Conservation (phyloP, 805 yeast genomes). For the Schwanniomyces vanrijiae region DNA sequence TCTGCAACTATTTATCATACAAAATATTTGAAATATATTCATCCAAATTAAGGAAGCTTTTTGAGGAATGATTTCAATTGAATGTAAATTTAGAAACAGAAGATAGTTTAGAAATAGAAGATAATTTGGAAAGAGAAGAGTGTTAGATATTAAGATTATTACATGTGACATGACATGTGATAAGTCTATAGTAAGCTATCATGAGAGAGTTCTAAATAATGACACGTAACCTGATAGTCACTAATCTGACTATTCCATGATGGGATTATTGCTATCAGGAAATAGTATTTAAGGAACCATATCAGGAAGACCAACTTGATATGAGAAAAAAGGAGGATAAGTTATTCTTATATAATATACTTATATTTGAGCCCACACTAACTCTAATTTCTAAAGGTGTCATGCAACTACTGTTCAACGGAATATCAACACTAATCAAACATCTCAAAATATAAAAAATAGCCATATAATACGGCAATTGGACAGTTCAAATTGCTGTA, state of each 20-base stretch:
- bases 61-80: neutral
- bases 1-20: neutral
- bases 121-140: neutral
- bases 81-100: no score
- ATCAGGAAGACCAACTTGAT: no score
- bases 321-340: no score
- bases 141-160: neutral
- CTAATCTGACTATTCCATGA: no score
- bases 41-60: neutral
- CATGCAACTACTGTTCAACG: constrained; percentile 90
- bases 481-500: constrained; percentile 89
- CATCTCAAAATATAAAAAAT: constrained; percentile 79
- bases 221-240: no score
- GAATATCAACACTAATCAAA: constrained; percentile 77
- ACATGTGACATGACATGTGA: no score
- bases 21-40: neutral
- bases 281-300: no score
- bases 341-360: no score
- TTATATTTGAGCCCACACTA: constrained; percentile 2
- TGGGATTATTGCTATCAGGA: no score
- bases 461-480: constrained; percentile 72
- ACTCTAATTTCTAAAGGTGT: constrained; percentile 66
- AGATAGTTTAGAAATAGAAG: neutral
- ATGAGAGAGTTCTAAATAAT: no score
- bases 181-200: no score